phyloP scores from a whole-genome alignment of 2,329 filamentous ascomycete species.

The Stagonosporopsis cucurbitacearum region DNA sequence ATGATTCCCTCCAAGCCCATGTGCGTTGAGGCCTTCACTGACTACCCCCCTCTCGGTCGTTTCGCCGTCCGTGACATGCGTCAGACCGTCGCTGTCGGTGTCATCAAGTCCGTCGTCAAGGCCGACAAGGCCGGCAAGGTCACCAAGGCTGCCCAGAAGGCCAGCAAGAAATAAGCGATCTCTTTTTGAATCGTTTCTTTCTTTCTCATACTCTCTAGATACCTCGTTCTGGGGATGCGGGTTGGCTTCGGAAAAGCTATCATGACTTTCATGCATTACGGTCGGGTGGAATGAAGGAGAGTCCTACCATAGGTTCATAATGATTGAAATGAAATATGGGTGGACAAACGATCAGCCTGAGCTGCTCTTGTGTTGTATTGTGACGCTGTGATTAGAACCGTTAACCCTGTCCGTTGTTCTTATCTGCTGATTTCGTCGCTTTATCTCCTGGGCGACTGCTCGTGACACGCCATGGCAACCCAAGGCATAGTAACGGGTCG shows the following conservation, averaged over 20 bases:
- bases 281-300: conserved; percentile 42
- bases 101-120: conserved; percentile 75
- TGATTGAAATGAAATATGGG: conserved; percentile 48
- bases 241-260: conserved; percentile 47
- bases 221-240: conserved; percentile 48
- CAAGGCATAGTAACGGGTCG: too few relatives aligned
- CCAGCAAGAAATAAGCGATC: conserved; percentile 52
- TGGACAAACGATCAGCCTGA: conserved; percentile 28
- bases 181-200: conserved; percentile 40
- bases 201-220: conserved; percentile 42
- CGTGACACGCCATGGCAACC: not conserved
- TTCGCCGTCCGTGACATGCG: conserved; percentile 99
- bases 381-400: not conserved
- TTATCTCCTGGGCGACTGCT: too few relatives aligned
- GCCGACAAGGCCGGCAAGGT: conserved; percentile 59
- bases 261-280: conserved; percentile 49
- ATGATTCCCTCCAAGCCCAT: conserved; percentile 99
- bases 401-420: too few relatives aligned
- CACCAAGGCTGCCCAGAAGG: conserved; percentile 56
- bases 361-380: too few relatives aligned
- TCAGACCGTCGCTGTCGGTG: conserved; percentile 84
- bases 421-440: too few relatives aligned
- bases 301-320: conserved; percentile 51
- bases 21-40: conserved; percentile 99
- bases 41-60: conserved; percentile 99